Conservation (phyloP, 176 grass and related monocot genomes). For the bread wheat (Triticum aestivum) region DNA sequence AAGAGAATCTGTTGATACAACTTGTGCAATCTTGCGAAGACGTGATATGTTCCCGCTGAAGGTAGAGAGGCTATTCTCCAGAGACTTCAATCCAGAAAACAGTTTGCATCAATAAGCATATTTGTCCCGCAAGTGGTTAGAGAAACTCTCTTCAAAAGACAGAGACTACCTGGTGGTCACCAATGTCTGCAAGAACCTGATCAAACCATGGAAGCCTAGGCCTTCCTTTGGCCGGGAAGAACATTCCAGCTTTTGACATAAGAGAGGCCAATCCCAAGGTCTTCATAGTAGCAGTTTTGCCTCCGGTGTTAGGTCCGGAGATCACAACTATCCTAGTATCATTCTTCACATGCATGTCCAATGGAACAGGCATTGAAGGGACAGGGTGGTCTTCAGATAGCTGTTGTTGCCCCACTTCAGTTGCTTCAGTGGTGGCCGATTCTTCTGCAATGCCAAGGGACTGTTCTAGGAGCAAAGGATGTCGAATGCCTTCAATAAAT, state of each 20-base stretch:
- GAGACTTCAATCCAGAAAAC: slow-evolving; percentile 74
- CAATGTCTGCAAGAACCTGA: slow-evolving; percentile 74
- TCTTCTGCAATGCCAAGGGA: slow-evolving; percentile 30
- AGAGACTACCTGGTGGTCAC: slow-evolving; percentile 80
- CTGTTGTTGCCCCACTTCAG: neutral
- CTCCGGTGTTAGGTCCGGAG: slow-evolving; percentile 84
- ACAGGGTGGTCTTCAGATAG: slow-evolving; percentile 19
- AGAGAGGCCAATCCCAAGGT: slow-evolving; percentile 69
- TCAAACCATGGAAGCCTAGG: slow-evolving; percentile 77
- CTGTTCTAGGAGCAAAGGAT: slow-evolving; percentile 68
- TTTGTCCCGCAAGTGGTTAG: slow-evolving; percentile 37
- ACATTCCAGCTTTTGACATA: slow-evolving; percentile 76
- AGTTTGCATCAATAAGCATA: slow-evolving; percentile 56
- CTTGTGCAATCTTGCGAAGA: slow-evolving; percentile 62
- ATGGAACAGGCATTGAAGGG: slow-evolving; percentile 48
- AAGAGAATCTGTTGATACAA: slow-evolving; percentile 58
- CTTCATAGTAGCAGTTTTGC: slow-evolving; percentile 88
- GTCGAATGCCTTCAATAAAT: slow-evolving; percentile 59
- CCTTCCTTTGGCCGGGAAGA: slow-evolving; percentile 63
- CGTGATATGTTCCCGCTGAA: slow-evolving; percentile 81
- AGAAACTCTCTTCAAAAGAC: slow-evolving; percentile 52
- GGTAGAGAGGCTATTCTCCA: slow-evolving; percentile 81
- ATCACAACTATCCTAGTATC: slow-evolving; percentile 68
- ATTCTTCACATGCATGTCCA: slow-evolving; percentile 50
- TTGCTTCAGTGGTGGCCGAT: neutral